Conservation (phyloP, 139 green algal species). For the Chlorella sp. region DNA sequence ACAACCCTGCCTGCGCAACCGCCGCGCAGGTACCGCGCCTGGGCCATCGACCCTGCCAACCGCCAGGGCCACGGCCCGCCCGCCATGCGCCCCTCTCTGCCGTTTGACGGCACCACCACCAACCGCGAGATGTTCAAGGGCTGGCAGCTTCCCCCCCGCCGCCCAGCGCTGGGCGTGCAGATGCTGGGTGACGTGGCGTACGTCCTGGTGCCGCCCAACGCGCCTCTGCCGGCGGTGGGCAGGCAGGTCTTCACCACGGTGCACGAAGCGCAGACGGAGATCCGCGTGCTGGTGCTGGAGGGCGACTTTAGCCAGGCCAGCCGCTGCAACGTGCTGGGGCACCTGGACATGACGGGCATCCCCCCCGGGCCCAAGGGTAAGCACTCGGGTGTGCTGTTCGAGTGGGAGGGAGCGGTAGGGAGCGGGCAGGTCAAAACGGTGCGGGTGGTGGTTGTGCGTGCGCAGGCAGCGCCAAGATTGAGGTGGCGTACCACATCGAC, state of each 20-base stretch:
- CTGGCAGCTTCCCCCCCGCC: slow-evolving; percentile 43
- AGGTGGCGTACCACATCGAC: slow-evolving; percentile 45
- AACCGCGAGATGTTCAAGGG: slow-evolving; percentile 52
- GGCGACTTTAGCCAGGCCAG: slow-evolving; percentile 39
- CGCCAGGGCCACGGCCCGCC: slow-evolving; percentile 11
- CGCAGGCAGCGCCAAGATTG: slow-evolving; percentile 12
- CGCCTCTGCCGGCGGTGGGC: slow-evolving; percentile 25
- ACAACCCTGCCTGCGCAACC: too few species aligned
- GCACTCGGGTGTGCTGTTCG: too few species aligned
- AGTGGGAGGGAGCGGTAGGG: too few species aligned
- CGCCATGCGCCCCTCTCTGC: slow-evolving; percentile 33
- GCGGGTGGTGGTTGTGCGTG: too few species aligned
- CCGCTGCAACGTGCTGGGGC: slow-evolving; percentile 48
- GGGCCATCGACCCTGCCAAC: slow-evolving; percentile 26
- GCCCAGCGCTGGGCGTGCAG: slow-evolving; percentile 46
- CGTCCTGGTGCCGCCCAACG: slow-evolving; percentile 41
- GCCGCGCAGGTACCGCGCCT: slow-evolving; percentile 18
- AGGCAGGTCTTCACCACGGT: slow-evolving; percentile 26
- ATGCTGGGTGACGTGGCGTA: slow-evolving; percentile 36
- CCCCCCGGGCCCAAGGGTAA: slow-evolving; percentile 19
- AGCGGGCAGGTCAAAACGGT: too few species aligned
- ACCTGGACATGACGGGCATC: slow-evolving; percentile 55
- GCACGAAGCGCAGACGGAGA: slow-evolving; percentile 47
- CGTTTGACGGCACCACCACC: slow-evolving; percentile 49
- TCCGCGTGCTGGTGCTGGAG: slow-evolving; percentile 51